These are phyloP conservation scores for Ogataea salicorniae DNA, from an alignment of 805 yeast genomes.

Conservation along the genomic window DNA sequence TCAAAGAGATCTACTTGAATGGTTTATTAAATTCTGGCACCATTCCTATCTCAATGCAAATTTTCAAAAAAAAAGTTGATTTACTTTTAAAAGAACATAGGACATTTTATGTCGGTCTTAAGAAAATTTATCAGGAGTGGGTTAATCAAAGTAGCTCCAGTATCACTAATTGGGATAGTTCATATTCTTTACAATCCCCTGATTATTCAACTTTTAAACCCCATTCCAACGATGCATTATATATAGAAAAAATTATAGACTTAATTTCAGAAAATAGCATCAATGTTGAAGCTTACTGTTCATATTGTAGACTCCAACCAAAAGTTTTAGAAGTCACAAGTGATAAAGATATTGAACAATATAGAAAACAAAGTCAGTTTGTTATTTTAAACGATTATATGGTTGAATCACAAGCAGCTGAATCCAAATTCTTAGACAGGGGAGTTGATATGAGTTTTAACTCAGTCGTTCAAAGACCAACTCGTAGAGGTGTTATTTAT, in stretches of 20 bases:
- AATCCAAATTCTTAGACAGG: constrained; percentile 34
- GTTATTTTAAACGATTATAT: constrained; percentile 24
- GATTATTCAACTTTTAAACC: constrained; percentile 19
- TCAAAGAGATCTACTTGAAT: constrained; percentile 39
- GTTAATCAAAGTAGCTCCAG: neutral
- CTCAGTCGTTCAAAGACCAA: constrained; percentile 51
- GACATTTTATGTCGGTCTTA: constrained; percentile 25
- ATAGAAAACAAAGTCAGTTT: constrained; percentile 16
- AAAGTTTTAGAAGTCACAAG: constrained; percentile 20
- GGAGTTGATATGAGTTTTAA: constrained; percentile 46
- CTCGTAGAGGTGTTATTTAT: constrained; percentile 45
- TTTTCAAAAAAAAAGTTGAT: constrained; percentile 25
- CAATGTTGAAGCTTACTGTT: constrained; percentile 21
- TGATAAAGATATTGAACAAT: constrained; percentile 21
- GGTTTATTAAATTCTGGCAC: constrained; percentile 32
- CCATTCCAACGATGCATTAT: constrained; percentile 16
- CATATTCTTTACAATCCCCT: constrained; percentile 19
- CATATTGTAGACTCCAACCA: constrained; percentile 23
- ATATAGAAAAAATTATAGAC: constrained; percentile 15
- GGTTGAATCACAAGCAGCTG: constrained; percentile 18
- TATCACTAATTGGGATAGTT: constrained; percentile 4
- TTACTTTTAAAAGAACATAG: constrained; percentile 31
- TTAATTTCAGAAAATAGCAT: constrained; percentile 17
- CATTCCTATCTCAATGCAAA: constrained; percentile 32
- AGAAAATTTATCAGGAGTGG: constrained; percentile 20